These are phyloP conservation scores for Calonectria hawksworthii DNA, from an alignment of 2,329 filamentous ascomycete species.

Conservation along the genomic window DNA sequence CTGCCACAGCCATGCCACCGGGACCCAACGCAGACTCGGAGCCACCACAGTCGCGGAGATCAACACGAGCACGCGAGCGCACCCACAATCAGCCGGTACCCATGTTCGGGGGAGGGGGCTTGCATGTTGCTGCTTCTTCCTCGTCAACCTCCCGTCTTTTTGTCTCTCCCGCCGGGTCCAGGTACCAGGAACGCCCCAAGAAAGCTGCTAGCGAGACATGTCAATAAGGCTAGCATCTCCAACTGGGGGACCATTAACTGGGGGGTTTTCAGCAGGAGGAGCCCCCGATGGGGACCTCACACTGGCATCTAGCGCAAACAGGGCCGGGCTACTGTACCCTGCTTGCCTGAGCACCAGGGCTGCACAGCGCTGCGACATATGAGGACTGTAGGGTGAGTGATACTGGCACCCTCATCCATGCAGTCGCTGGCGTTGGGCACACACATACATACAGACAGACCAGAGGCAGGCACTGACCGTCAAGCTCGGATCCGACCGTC, in stretches of 20 bases:
- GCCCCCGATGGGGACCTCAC: background rate
- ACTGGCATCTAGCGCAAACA: background rate
- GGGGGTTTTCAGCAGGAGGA: background rate
- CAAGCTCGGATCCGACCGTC: constrained; percentile 6
- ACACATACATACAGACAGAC: background rate
- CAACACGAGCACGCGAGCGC: constrained; percentile 10
- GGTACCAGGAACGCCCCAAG: constrained; percentile 1
- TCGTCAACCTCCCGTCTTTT: background rate
- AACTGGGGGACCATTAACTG: background rate
- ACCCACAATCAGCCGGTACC: background rate
- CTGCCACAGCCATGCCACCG: background rate
- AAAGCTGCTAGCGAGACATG: background rate
- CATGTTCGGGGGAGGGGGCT: background rate
- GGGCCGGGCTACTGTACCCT: background rate
- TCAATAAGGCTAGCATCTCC: background rate
- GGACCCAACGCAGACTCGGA: background rate
- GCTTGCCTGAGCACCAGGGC: background rate
- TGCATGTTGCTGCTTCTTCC: constrained; percentile 3
- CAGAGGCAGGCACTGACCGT: background rate
- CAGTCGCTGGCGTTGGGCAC: background rate
- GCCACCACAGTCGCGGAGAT: background rate
- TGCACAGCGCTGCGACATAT: background rate
- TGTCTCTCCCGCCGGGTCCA: constrained; percentile 1
- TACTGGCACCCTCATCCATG: background rate
- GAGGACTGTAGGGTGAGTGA: background rate